Evolutionary conservation across 148 eudicot species (phyloP).

Genomic region (Camellia granthamiana): DNA sequence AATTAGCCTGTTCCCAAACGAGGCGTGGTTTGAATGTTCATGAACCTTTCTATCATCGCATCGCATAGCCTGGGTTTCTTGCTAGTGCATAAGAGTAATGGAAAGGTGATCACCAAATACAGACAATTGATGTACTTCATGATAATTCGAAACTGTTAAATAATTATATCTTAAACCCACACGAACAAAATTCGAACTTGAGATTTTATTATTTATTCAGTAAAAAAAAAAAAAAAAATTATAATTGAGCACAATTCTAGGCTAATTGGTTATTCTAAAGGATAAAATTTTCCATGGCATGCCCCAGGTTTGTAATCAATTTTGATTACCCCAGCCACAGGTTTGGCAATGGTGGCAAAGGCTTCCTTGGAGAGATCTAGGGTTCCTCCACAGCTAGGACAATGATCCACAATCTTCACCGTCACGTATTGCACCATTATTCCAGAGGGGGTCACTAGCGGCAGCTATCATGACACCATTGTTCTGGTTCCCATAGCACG

Average conservation of each 20-base stretch:
- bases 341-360: constrained; percentile 31
- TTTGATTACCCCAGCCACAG: constrained; percentile 33
- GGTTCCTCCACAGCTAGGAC: constrained; percentile 35
- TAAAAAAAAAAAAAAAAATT: too few species aligned
- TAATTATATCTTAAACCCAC: neutral
- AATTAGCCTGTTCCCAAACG: too few species aligned
- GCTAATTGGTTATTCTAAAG: neutral
- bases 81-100: neutral
- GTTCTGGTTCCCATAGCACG: constrained; percentile 21
- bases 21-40: too few species aligned
- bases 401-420: constrained; percentile 47
- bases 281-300: neutral
- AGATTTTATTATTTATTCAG: neutral
- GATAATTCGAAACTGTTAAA: neutral
- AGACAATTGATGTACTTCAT: neutral
- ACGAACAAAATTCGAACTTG: neutral
- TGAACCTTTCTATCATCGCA: neutral
- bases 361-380: constrained; percentile 34
- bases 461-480: constrained; percentile 45
- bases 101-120: neutral
- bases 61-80: neutral
- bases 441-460: constrained; percentile 40
- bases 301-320: constrained; percentile 22
- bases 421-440: constrained; percentile 31
- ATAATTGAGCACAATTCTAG: neutral